A percentile compares a stretch with the other conserved stretches of the same genome.
Evolutionary conservation across 2,329 filamentous ascomycete genomes (phyloP).

Genomic region (Lecanoromycetidae sp.): DNA sequence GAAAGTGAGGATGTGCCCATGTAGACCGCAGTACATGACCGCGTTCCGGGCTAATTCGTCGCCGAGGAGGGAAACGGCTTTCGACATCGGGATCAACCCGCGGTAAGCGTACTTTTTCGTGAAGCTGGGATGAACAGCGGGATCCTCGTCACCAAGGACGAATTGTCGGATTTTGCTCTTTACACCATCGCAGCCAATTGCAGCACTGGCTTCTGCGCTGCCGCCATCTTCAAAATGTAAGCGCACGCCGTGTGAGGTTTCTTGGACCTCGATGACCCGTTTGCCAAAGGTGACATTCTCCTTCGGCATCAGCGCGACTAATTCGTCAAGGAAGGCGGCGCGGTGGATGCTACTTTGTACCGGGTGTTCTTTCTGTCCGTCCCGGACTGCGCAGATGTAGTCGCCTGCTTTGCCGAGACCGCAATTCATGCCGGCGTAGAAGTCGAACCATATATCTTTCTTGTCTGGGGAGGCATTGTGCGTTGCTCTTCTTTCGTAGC

Average conservation of each 20-base stretch:
- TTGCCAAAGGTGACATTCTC: conserved; percentile 33
- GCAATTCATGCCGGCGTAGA: conserved; percentile 26
- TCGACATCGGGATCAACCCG: conserved; percentile 38
- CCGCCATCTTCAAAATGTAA: conserved; percentile 32
- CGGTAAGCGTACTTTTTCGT: conserved; percentile 43
- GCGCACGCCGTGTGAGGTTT: conserved; percentile 23
- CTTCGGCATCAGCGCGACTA: conserved; percentile 37
- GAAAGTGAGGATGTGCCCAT: conserved; percentile 37
- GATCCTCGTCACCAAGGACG: conserved; percentile 32
- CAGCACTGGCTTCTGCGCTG: conserved; percentile 30
- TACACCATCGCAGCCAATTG: conserved; percentile 39
- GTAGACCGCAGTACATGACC: conserved; percentile 30
- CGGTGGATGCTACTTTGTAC: conserved; percentile 29
- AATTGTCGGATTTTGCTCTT: conserved; percentile 36
- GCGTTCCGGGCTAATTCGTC: conserved; percentile 30
- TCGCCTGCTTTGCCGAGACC: conserved; percentile 11
- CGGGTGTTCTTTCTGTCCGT: conserved; percentile 18
- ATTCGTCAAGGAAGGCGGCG: conserved; percentile 37
- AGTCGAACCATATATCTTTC: conserved; percentile 32
- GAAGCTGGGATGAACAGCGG: conserved; percentile 35
- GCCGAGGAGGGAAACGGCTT: conserved; percentile 35
- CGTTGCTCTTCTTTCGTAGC: conserved; percentile 29
- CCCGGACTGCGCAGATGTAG: background rate
- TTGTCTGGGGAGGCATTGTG: conserved; percentile 25
- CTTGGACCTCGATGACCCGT: conserved; percentile 24